These are phyloP conservation scores for Chalciporus pseudorubinellus DNA, from an alignment of 768 basidiomycete genomes.

Conservation along the genomic window DNA sequence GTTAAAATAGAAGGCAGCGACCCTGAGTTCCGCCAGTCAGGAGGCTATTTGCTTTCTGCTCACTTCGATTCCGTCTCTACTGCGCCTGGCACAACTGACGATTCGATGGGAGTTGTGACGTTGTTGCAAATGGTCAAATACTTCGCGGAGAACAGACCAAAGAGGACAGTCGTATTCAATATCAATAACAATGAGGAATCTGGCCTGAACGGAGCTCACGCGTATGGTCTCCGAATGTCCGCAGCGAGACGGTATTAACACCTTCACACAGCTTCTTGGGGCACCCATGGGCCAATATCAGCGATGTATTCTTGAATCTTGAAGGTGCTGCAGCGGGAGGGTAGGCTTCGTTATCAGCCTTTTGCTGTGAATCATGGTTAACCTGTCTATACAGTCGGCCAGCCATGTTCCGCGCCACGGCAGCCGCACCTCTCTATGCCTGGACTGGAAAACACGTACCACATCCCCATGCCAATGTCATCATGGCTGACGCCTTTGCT, in stretches of 20 bases:
- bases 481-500: slow-evolving; percentile 68
- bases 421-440: slow-evolving; percentile 51
- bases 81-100: slow-evolving; percentile 72
- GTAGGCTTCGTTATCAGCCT: slow-evolving; percentile 35
- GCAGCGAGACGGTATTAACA: background rate
- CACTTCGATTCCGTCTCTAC: slow-evolving; percentile 83
- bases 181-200: slow-evolving; percentile 88
- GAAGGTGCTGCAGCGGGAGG: slow-evolving; percentile 82
- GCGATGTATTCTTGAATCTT: slow-evolving; percentile 71
- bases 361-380: background rate
- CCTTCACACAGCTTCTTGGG: slow-evolving; percentile 51
- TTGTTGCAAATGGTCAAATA: slow-evolving; percentile 64
- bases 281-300: slow-evolving; percentile 71
- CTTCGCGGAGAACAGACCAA: slow-evolving; percentile 46
- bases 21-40: slow-evolving; percentile 26
- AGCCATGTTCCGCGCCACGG: slow-evolving; percentile 71
- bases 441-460: slow-evolving; percentile 47
- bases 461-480: slow-evolving; percentile 70
- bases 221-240: slow-evolving; percentile 38
- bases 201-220: slow-evolving; percentile 68
- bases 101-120: slow-evolving; percentile 70
- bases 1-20: slow-evolving; percentile 60
- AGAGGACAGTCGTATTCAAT: slow-evolving; percentile 72
- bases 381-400: slow-evolving; percentile 52
- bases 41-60: slow-evolving; percentile 70